These are phyloP conservation scores for Naumovozyma dairenensis DNA, from an alignment of 805 yeast genomes.

Conservation along the genomic window DNA sequence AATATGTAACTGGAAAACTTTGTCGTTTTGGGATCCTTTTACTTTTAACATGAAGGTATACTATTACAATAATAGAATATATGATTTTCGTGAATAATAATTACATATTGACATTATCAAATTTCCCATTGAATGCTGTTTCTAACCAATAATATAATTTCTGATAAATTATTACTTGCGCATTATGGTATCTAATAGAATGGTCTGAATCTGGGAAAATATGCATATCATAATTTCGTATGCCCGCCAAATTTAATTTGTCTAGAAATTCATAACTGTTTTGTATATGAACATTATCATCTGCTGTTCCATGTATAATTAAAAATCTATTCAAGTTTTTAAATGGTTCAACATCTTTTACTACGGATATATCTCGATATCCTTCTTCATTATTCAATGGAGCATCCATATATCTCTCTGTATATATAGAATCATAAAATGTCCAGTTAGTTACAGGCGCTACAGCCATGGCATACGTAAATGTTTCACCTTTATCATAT, in stretches of 20 bases:
- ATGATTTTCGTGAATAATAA: no score
- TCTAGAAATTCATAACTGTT: conserved; percentile 57
- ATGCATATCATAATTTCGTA: conserved; percentile 77
- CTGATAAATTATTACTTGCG: conserved; percentile 61
- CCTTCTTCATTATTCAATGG: conserved; percentile 42
- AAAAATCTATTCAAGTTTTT: conserved; percentile 45
- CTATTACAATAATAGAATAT: neutral
- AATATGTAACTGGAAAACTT: neutral
- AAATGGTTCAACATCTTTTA: conserved; percentile 36
- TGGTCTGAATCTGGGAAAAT: conserved; percentile 93
- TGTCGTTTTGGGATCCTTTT: neutral
- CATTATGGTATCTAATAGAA: conserved; percentile 69
- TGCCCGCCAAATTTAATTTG: conserved; percentile 38
- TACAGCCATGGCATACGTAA: conserved; percentile 70
- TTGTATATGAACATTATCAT: conserved; percentile 75
- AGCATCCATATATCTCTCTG: conserved; percentile 63
- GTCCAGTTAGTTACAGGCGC: conserved; percentile 82
- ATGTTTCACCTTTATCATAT: conserved; percentile 48
- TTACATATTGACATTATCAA: conserved; percentile 8
- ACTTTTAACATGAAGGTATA: neutral
- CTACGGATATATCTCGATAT: conserved; percentile 37
- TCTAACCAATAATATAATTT: conserved; percentile 61
- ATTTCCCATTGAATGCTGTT: conserved; percentile 42
- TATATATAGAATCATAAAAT: conserved; percentile 66
- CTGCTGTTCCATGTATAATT: conserved; percentile 75